Evolutionary conservation across 2,329 filamentous ascomycete genomes (phyloP), one percentile per base, ranked within the genome.

Genomic region (Bipolaris oryzae): DNA sequence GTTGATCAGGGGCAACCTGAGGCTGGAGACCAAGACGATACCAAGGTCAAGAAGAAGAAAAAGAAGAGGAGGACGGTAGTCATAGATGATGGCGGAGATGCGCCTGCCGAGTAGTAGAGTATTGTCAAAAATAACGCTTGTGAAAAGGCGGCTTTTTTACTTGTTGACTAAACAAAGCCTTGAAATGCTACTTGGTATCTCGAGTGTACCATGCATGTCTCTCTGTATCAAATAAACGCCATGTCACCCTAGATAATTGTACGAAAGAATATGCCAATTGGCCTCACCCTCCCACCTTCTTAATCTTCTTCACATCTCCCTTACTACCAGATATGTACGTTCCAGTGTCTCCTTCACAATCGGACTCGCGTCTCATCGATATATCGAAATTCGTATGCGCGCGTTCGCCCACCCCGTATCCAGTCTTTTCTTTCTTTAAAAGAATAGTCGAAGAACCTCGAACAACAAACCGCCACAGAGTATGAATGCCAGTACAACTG

Each of bases 401-500:
- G 13, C 39, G 13, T 20, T 20, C 39, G 3, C 10, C 42, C n/a
- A 33, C 10, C 3, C 25, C 23, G 6, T 11, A 5, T 31, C 23
- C n/a, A 44, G 25, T 25, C 25, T 25, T 25, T 9, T 9, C 25
- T 25, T 2, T 7, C 18, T 37, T 33, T 68, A 74, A 59, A 81
- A 79, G 61, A 82, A 78, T 55, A 82, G 67, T 58, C 81, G 77
- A 18, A 86, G 60, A 10, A 86, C 69, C 70, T 87, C 85, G 64
- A 87, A 83, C 37, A 87, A 66, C 18, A 88, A 67, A 21, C 86
- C 85, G 38, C 86, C 86, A 68, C 83, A 83, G 45, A 89, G 79
- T 51, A 87, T 82, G 72, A 89, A 88, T n/a, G 82, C 81, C 50
- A 89, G 80, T 33, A 87, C 57, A 47, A 83, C 86, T 88, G 57